phyloP scores from a whole-genome alignment of 768 basidiomycete genomes.

The Lyophyllum atratum region DNA sequence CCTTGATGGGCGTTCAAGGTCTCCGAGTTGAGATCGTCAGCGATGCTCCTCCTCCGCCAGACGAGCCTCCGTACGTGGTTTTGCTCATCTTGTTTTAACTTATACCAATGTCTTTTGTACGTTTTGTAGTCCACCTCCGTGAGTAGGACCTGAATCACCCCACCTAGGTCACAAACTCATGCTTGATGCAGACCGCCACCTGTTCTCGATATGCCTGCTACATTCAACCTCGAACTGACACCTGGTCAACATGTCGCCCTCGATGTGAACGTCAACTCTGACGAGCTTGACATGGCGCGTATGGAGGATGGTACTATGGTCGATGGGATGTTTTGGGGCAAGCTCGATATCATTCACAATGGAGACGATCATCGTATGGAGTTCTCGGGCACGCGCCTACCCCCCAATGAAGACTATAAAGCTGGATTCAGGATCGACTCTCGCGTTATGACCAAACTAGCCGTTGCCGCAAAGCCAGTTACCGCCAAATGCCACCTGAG shows the following conservation, averaged over 20 bases:
- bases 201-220: conserved; percentile 84
- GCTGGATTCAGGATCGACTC: conserved; percentile 77
- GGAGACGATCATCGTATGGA: conserved; percentile 81
- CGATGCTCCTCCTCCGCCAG: conserved; percentile 82
- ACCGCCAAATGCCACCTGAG: conserved; percentile 77
- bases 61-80: conserved; percentile 74
- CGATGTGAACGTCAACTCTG: conserved; percentile 77
- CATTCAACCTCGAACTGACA: conserved; percentile 77
- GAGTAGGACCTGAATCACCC: conserved; percentile 22
- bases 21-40: conserved; percentile 84
- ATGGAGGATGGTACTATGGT: conserved; percentile 90
- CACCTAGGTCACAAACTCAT: not conserved
- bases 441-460: conserved; percentile 75
- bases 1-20: conserved; percentile 80
- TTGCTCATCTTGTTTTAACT: conserved; percentile 19
- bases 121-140: conserved; percentile 46
- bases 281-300: conserved; percentile 87
- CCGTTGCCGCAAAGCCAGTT: conserved; percentile 71
- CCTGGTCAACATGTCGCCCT: conserved; percentile 82
- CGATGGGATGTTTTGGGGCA: conserved; percentile 87
- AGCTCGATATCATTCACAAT: conserved; percentile 78
- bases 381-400: conserved; percentile 77
- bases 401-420: conserved; percentile 59
- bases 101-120: conserved; percentile 16
- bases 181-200: conserved; percentile 53